These are phyloP conservation scores for Lasiodiplodia sp. DNA, from an alignment of 2,329 filamentous ascomycete genomes.

Conservation along the genomic window DNA sequence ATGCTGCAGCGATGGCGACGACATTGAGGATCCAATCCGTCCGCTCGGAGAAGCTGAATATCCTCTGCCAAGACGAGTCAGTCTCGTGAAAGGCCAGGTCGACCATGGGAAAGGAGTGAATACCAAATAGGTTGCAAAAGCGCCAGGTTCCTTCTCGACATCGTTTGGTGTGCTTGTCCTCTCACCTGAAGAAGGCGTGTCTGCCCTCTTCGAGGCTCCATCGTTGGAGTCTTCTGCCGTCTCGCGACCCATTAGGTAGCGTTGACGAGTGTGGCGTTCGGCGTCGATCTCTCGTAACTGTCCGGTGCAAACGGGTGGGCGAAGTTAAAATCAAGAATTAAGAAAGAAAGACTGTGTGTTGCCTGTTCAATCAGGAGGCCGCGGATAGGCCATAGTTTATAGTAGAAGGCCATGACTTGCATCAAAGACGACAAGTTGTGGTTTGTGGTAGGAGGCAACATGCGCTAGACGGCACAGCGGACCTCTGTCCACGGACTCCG, in stretches of 20 bases:
- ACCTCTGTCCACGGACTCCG: neutral
- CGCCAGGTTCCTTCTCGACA: neutral
- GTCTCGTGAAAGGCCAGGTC: neutral
- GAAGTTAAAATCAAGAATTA: neutral
- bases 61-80: constrained; percentile 36
- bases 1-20: constrained; percentile 46
- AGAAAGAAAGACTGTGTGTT: neutral
- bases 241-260: neutral
- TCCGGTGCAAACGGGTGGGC: too few relatives aligned
- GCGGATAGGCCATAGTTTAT: neutral
- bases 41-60: constrained; percentile 46
- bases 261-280: neutral
- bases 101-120: neutral
- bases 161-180: neutral
- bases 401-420: neutral
- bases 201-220: neutral
- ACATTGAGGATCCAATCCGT: constrained; percentile 43
- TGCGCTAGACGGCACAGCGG: neutral
- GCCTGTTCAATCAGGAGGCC: too few relatives aligned
- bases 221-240: constrained; percentile 5
- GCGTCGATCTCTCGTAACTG: neutral
- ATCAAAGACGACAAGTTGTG: neutral
- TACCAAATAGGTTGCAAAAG: constrained; percentile 10
- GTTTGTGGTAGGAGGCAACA: neutral
- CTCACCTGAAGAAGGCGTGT: neutral